Conservation (phyloP, 202 grass and related monocot genomes). For the Alloteropsis angusta region DNA sequence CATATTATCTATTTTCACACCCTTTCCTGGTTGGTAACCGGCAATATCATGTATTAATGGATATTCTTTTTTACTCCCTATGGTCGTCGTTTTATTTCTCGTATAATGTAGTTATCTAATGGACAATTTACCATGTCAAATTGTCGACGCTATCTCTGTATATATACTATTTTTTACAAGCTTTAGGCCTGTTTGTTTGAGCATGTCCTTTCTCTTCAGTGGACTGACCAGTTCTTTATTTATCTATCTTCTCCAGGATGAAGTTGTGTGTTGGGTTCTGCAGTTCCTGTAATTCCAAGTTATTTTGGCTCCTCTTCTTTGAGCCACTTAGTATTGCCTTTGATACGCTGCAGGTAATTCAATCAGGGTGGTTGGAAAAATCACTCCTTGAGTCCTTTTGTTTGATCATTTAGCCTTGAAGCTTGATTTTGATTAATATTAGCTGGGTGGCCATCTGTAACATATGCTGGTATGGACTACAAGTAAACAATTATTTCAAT, state of each 20-base stretch:
- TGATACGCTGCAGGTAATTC: constrained; percentile 90
- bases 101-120: background rate
- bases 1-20: background rate
- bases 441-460: background rate
- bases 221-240: constrained; percentile 2
- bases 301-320: constrained; percentile 91
- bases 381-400: background rate
- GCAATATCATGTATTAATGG: background rate
- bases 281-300: constrained; percentile 57
- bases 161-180: constrained; percentile 5
- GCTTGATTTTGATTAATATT: background rate
- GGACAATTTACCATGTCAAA: background rate
- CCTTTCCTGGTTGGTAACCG: background rate
- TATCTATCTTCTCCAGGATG: constrained; percentile 61
- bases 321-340: constrained; percentile 89
- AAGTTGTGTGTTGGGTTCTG: constrained; percentile 66
- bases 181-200: constrained; percentile 17
- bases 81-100: background rate
- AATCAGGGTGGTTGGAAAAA: constrained; percentile 7
- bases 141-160: background rate
- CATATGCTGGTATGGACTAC: background rate
- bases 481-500: background rate
- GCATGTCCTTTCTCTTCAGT: constrained; percentile 18
- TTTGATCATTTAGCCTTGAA: background rate
- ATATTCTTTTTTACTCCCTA: background rate